Evolutionary conservation across 805 yeast genomes (phyloP).

Genomic region (Blastobotrys muscicola): DNA sequence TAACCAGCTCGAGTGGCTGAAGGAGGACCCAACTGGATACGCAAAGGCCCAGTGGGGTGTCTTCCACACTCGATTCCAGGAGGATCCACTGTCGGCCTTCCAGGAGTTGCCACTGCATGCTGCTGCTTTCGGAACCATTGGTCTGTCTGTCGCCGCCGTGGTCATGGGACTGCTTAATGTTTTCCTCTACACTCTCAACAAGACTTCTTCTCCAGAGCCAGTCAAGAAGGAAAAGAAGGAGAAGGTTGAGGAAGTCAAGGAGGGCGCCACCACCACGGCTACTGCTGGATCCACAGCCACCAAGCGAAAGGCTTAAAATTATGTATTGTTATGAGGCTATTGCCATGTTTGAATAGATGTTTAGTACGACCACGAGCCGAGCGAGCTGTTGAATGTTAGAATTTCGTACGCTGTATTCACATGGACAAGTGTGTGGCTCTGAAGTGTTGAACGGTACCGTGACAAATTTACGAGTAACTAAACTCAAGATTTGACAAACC

Average conservation of each 20-base stretch:
- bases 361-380: background rate
- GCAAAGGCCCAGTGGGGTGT: slow-evolving; percentile 18
- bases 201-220: background rate
- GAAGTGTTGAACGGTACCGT: too few species aligned
- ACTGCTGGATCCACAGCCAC: slow-evolving; percentile 14
- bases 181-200: slow-evolving; percentile 6
- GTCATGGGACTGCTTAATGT: slow-evolving; percentile 21
- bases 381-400: background rate
- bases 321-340: background rate
- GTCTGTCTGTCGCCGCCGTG: slow-evolving; percentile 17
- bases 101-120: slow-evolving; percentile 29
- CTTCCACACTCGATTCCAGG: slow-evolving; percentile 24
- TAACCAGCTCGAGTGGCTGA: slow-evolving; percentile 22
- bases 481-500: too few species aligned
- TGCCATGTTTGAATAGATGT: background rate
- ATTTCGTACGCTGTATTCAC: background rate
- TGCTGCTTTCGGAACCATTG: slow-evolving; percentile 20
- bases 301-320: slow-evolving; percentile 14
- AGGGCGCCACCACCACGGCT: slow-evolving; percentile 8
- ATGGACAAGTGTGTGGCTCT: too few species aligned
- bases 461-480: too few species aligned
- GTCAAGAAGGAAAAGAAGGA: slow-evolving; percentile 5
- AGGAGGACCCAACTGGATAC: slow-evolving; percentile 27
- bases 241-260: background rate
- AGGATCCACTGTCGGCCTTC: slow-evolving; percentile 26